phyloP scores from a whole-genome alignment of 805 yeast species.

The Naumovozyma baii region DNA sequence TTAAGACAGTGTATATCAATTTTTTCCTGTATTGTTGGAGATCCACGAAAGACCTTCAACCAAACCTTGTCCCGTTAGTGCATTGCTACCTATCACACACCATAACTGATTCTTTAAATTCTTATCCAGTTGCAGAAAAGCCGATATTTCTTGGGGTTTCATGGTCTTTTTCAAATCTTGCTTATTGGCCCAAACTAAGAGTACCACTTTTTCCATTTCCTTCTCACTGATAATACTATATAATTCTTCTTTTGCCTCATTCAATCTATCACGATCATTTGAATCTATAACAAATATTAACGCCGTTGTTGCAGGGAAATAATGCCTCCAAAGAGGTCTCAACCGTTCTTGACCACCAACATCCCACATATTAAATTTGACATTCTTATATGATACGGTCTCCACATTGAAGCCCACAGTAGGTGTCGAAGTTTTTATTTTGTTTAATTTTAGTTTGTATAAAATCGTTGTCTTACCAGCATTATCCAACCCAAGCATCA shows the following conservation, averaged over 20 bases:
- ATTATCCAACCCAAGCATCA: slow-evolving; percentile 87
- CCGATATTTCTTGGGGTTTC: slow-evolving; percentile 73
- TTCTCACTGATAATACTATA: slow-evolving; percentile 71
- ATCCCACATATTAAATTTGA: slow-evolving; percentile 84
- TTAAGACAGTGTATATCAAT: no score
- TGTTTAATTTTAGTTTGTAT: slow-evolving; percentile 73
- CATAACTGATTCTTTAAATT: slow-evolving; percentile 60
- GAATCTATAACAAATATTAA: slow-evolving; percentile 85
- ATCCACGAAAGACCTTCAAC: slow-evolving; percentile 85
- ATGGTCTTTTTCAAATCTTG: slow-evolving; percentile 67
- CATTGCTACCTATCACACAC: slow-evolving; percentile 89
- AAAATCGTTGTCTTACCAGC: slow-evolving; percentile 89
- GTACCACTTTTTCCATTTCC: slow-evolving; percentile 69
- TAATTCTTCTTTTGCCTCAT: slow-evolving; percentile 70
- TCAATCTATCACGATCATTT: slow-evolving; percentile 59
- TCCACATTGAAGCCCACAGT: slow-evolving; percentile 93
- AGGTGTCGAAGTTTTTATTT: slow-evolving; percentile 71
- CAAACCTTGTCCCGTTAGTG: slow-evolving; percentile 81
- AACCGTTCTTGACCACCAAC: slow-evolving; percentile 94
- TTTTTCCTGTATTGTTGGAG: slow-evolving; percentile 42
- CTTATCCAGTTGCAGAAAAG: slow-evolving; percentile 52
- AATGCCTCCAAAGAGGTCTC: slow-evolving; percentile 91
- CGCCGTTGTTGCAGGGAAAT: slow-evolving; percentile 87
- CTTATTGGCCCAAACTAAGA: slow-evolving; percentile 82
- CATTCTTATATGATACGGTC: slow-evolving; percentile 71